These are phyloP conservation scores for Nymphaea colorata DNA, from an alignment of 164 flowering plant genomes.

Conservation along the genomic window DNA sequence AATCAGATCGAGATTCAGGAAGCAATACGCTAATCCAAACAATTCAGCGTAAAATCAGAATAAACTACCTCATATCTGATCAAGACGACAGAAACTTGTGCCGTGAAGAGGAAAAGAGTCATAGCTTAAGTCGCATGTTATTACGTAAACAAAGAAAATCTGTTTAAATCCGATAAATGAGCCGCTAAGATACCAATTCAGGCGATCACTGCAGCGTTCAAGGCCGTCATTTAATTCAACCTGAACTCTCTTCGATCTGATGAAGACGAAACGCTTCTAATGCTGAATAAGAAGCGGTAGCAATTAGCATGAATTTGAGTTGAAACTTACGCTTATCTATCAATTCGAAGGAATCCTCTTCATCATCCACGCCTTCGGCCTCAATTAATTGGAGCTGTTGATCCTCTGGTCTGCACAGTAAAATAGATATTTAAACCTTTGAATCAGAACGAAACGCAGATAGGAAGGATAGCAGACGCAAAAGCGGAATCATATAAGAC, in stretches of 20 bases:
- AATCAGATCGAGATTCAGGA: background rate
- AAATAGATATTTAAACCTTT: background rate
- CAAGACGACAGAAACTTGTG: no score
- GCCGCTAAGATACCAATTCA: background rate
- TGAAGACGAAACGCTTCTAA: background rate
- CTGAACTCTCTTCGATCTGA: background rate
- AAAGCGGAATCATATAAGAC: no score
- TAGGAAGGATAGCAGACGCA: no score
- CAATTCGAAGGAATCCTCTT: conserved; percentile 85
- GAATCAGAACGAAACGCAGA: background rate
- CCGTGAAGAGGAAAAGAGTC: no score
- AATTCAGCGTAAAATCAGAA: conserved; percentile 1
- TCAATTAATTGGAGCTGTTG: conserved; percentile 69
- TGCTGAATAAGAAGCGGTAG: background rate
- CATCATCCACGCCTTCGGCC: conserved; percentile 79
- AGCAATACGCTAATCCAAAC: conserved; percentile 52
- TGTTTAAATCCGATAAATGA: no score
- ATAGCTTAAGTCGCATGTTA: no score
- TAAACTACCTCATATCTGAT: background rate
- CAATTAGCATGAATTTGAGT: background rate
- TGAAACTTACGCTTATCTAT: conserved; percentile 60
- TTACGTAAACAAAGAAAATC: no score
- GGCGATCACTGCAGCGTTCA: no score
- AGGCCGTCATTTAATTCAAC: background rate
- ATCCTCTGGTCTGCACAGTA: conserved; percentile 55